Base-by-base conservation (phyloP, 768 basidiomycete genomes). In the Phaeotremella skinneri region DNA sequence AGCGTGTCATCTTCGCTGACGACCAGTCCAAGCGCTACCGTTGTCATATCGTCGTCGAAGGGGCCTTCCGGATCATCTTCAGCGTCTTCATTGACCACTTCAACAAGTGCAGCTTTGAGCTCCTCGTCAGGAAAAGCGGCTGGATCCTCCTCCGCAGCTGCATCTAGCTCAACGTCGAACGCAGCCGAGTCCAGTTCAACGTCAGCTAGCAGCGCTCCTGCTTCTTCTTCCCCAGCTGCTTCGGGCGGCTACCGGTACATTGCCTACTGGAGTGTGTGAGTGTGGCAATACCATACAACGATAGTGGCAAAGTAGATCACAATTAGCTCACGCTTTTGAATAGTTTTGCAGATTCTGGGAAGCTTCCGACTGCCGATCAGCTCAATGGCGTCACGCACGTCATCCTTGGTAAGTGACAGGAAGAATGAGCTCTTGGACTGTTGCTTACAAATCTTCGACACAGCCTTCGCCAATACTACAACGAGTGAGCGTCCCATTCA, bases 241-340 rank as follows among this genome's bases (percentile, higher is more conserved):
- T 47, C 58, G n/a, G 37, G 20, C 29, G 45, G 27, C 26, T 39
- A 54, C 37, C 47, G 59, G 0, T 56, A 49, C 48, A 58, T 68
- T 4, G 63, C 63, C 16, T 68, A 68, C 29, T 65, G 63, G 61
- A 52, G 57, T n/a, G 58, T 51, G 55, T 65, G 51, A 58, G 59
- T 55, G 27, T 2, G 23, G n/a, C 50, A 13, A 26, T 23, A n/a
- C 16, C 49, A 21, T 37, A 27, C 21, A 50, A 43, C 5, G 45
- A 34, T 21, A 26, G 21, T 23, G 9, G 37, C 58, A 21, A 45
- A 45, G 43, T 6, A 14, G 11, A 45, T 7, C 43, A 7, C 21
- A 21, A 20, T 23, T 13, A n/a, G n/a, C n/a, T n/a, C n/a, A 45
- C 11, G 7, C 13, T 13, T 25, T 23, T n/a, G 29, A 34, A 32